Percentiles rank a stretch among this genome's conserved stretches.
These are phyloP conservation scores for Yamadazyma triangularis DNA, from an alignment of 1,139 yeast genomes.

Conservation along the genomic window DNA sequence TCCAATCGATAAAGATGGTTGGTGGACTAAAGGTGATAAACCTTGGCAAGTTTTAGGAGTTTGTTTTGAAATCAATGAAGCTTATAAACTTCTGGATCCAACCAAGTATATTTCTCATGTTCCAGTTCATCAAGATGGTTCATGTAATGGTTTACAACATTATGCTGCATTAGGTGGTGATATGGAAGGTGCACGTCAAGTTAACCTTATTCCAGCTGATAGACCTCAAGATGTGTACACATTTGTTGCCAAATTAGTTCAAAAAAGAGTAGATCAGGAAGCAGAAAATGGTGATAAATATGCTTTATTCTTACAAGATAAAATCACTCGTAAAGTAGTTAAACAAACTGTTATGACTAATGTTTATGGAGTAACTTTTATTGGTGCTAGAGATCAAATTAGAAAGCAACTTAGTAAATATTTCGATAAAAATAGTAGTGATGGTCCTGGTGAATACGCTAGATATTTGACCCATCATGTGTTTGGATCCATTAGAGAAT, in stretches of 20 bases:
- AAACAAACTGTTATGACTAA: constrained; percentile 98
- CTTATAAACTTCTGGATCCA: constrained; percentile 69
- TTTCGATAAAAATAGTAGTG: constrained; percentile 41
- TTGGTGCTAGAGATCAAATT: constrained; percentile 91
- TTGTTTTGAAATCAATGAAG: constrained; percentile 74
- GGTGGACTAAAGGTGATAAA: constrained; percentile 88
- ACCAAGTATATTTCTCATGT: constrained; percentile 69
- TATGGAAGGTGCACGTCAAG: constrained; percentile 89
- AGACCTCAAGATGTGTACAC: constrained; percentile 90
- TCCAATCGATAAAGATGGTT: constrained; percentile 57
- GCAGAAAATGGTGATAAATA: constrained; percentile 51
- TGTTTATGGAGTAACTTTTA: constrained; percentile 94
- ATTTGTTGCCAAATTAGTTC: constrained; percentile 75
- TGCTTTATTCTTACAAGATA: constrained; percentile 54
- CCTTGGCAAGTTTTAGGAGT: constrained; percentile 96
- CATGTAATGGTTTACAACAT: constrained; percentile 47
- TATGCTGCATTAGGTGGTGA: constrained; percentile 51
- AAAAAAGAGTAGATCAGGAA: constrained; percentile 53
- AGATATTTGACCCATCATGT: constrained; percentile 74
- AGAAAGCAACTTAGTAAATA: constrained; percentile 53
- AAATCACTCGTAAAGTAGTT: constrained; percentile 80
- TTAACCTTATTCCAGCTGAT: constrained; percentile 76
- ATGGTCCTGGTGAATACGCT: constrained; percentile 43
- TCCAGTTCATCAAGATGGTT: constrained; percentile 88
- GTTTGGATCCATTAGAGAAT: constrained; percentile 76